A percentile compares a stretch with the other conserved stretches of the same genome.
phyloP scores from a whole-genome alignment of 345 rosid genomes.

The Draba incana region DNA sequence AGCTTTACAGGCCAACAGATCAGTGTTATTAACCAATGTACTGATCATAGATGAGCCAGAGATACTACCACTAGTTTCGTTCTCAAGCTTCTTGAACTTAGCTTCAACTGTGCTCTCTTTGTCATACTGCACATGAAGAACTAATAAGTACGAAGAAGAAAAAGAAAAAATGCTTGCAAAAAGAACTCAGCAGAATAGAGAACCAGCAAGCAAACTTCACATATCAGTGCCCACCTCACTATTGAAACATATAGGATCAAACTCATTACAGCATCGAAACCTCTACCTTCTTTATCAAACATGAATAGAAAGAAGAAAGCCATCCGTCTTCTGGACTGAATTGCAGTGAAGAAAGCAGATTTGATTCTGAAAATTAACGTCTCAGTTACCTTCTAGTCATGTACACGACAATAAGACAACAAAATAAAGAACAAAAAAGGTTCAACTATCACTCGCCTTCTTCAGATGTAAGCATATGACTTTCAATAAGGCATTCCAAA shows the following conservation, averaged over 20 bases:
- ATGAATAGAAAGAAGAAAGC: conserved; percentile 94
- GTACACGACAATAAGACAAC: conserved; percentile 20
- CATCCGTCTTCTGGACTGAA: conserved; percentile 90
- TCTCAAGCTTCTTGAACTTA: conserved; percentile 80
- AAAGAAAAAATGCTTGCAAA: conserved; percentile 11
- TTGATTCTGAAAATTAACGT: conserved; percentile 53
- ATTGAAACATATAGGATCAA: conserved; percentile 13
- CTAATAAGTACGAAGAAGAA: conserved; percentile 34
- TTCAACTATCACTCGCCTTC: conserved; percentile 61
- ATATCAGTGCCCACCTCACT: conserved; percentile 6
- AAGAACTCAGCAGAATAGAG: conserved; percentile 17
- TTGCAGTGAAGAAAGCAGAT: conserved; percentile 75
- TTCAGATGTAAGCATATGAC: conserved; percentile 92
- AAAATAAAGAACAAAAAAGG: conserved; percentile 10
- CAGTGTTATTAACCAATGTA: conserved; percentile 71
- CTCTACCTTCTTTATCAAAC: conserved; percentile 83
- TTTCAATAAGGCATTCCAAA: conserved; percentile 89
- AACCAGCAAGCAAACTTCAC: background rate
- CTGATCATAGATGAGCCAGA: conserved; percentile 57
- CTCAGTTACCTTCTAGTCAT: conserved; percentile 18
- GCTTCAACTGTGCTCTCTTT: conserved; percentile 80
- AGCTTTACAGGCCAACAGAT: conserved; percentile 94
- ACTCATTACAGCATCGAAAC: background rate
- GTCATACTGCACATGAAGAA: conserved; percentile 61
- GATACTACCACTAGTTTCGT: conserved; percentile 58